Percentiles rank a stretch among this genome's conserved stretches.
Evolutionary conservation across 768 basidiomycete species (phyloP).

Genomic region (Pleurotus eryngii): DNA sequence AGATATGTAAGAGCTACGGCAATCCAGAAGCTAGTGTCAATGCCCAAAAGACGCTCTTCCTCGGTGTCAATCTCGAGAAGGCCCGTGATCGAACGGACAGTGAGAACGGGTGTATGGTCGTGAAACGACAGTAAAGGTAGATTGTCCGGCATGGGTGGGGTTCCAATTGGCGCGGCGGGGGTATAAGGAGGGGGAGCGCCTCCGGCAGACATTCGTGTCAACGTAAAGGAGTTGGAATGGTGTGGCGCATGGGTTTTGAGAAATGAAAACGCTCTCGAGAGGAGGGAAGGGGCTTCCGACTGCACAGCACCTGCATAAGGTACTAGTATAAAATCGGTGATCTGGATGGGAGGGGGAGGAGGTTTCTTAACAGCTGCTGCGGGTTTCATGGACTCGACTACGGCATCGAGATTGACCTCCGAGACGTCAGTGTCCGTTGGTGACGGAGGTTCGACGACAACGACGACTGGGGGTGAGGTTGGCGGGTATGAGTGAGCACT

Average conservation of each 20-base stretch:
- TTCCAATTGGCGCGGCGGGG: conserved; percentile 11
- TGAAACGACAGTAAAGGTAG: conserved; percentile 60
- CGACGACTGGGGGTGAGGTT: conserved; percentile 38
- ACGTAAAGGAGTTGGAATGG: conserved; percentile 61
- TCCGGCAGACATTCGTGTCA: conserved; percentile 25
- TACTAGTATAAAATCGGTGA: conserved; percentile 52
- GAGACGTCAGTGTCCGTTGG: conserved; percentile 25
- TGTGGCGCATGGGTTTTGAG: conserved; percentile 50
- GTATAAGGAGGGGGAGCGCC: conserved; percentile 38
- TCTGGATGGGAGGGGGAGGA: conserved; percentile 30
- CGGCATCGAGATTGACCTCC: conserved; percentile 21
- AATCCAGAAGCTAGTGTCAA: conserved; percentile 78
- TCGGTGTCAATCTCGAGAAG: conserved; percentile 58
- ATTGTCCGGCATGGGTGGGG: conserved; percentile 11
- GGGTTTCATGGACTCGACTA: neutral
- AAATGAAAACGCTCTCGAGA: conserved; percentile 47
- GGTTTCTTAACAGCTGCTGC: neutral
- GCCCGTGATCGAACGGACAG: conserved; percentile 55
- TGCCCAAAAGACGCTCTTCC: conserved; percentile 56
- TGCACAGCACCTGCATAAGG: conserved; percentile 39
- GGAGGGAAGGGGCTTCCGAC: conserved; percentile 36
- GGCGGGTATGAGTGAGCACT: conserved; percentile 60
- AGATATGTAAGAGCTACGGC: conserved; percentile 71
- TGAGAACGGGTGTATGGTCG: conserved; percentile 68
- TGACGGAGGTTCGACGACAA: conserved; percentile 29